Base-by-base conservation (phyloP, 2,329 filamentous ascomycete species). In the Diaporthe velutina region DNA sequence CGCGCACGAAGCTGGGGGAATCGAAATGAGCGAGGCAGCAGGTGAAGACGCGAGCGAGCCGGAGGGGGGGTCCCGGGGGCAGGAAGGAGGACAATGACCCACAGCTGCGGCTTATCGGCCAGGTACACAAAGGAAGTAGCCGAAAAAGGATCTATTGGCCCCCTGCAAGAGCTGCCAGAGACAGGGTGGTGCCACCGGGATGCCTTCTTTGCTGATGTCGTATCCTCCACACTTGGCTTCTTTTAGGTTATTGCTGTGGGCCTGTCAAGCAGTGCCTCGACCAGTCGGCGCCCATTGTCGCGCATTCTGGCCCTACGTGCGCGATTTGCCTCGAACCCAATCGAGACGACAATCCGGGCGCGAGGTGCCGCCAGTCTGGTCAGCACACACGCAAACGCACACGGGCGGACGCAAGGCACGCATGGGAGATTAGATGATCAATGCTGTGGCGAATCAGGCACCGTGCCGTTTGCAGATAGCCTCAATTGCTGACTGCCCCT, bases 351-450 rank as follows among this genome's bases (percentile, higher is more conserved):
- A 75, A 67, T 74, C 55, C 70, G 58, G 73, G 60, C 48, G 64
- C 48, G 33, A 68, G 64, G 33, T 28, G n/a, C 45, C 64, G 33
- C 64, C 64, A 67, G 50, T 13, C 28, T 35, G 42, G 30, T 40
- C 33, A 68, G 64, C 64, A 54, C 45, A 17, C 61, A 22, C 25
- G 35, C 38, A 71, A 35, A 30, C 52, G 35, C 68, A 66, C 42
- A 42, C 42, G 19, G 13, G 28, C 42, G 45, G 45, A 54, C 45
- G 30, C 66, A 45, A 71, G 75, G 71, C 74, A 76, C 40, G 75
- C 60, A 30, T 48, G 71, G 71, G 75, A 75, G 67, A 76, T 75
- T 76, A 71, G 71, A 75, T 75, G 70, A 45, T 48, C 73, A 55
- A n/a, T 40, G 73, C 58, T 64, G 54, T 74, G 58, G 68, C 73